Conservation (phyloP, 2,329 filamentous ascomycete genomes). For the Phaeophleospora eucalypticola region DNA sequence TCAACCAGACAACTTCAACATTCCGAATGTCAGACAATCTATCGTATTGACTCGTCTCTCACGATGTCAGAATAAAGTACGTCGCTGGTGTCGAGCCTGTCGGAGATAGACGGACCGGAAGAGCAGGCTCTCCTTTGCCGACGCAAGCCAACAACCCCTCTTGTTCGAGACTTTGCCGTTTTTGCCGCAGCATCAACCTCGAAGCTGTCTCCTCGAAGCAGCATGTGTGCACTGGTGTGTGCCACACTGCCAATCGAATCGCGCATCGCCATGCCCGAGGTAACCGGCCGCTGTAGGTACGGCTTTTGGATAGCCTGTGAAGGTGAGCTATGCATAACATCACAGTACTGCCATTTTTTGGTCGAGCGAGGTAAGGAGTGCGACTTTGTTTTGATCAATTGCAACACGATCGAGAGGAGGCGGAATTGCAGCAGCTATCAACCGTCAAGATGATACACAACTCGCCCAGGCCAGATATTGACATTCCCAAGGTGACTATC, state of each 20-base stretch:
- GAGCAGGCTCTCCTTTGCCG: not conserved
- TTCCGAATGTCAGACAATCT: no score
- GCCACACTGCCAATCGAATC: no score
- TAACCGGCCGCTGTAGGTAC: slow-evolving; percentile 1
- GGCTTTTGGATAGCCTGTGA: not conserved
- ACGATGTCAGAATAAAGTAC: not conserved
- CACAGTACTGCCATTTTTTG: not conserved
- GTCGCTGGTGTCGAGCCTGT: not conserved
- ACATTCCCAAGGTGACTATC: slow-evolving; percentile 25
- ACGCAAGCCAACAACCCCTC: no score
- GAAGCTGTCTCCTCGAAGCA: no score
- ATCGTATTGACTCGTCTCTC: not conserved
- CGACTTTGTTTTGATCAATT: not conserved
- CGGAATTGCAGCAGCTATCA: not conserved
- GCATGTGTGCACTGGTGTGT: no score
- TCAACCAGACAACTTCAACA: no score
- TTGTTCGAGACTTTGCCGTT: not conserved
- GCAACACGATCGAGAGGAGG: not conserved
- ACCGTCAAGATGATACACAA: slow-evolving; percentile 22
- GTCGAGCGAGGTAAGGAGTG: not conserved
- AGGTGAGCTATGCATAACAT: not conserved
- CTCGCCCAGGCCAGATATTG: slow-evolving; percentile 23
- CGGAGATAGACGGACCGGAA: not conserved
- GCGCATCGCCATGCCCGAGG: slow-evolving; percentile 4
- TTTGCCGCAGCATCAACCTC: not conserved